Evolutionary conservation across 306 rosid species (phyloP).

Genomic region (Calophaca sinica): DNA sequence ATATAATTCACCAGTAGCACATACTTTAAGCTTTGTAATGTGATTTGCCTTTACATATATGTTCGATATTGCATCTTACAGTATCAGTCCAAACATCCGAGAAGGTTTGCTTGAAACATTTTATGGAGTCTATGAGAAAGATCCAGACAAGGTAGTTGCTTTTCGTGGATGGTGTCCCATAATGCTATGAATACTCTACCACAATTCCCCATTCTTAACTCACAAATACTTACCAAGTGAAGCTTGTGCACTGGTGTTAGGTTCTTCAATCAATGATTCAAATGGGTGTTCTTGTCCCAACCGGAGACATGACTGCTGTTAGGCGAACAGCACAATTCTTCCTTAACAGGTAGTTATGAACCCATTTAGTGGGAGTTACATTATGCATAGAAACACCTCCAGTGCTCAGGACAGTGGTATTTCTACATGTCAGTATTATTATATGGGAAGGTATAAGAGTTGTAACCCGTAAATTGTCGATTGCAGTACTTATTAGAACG

Average conservation of each 20-base stretch:
- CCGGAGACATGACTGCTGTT: conserved; percentile 99
- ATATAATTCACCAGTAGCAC: conserved; percentile 14
- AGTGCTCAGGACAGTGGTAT: conserved; percentile 16
- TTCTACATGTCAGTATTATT: conserved; percentile 25
- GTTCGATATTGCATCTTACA: conserved; percentile 50
- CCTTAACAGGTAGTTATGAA: conserved; percentile 74
- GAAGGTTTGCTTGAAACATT: conserved; percentile 93
- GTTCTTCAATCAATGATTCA: conserved; percentile 97
- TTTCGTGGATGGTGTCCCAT: conserved; percentile 23
- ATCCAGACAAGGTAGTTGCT: conserved; percentile 91
- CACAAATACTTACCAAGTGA: conserved; percentile 42
- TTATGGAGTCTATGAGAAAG: conserved; percentile 95
- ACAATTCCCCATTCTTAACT: conserved; percentile 33
- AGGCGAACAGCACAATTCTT: conserved; percentile 95
- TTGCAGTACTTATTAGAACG: conserved; percentile 35
- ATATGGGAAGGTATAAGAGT: conserved; percentile 5
- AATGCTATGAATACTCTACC: conserved; percentile 26
- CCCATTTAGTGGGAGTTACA: conserved; percentile 38
- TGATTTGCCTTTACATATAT: conserved; percentile 41
- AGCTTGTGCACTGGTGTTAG: conserved; percentile 59
- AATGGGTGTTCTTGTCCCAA: conserved; percentile 99
- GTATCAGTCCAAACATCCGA: conserved; percentile 93
- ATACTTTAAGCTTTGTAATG: conserved; percentile 35
- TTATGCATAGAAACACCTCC: conserved; percentile 36
- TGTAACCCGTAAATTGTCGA: conserved; percentile 15